Evolutionary conservation across 768 basidiomycete genomes (phyloP).

Genomic region (Psilocybe sp.): DNA sequence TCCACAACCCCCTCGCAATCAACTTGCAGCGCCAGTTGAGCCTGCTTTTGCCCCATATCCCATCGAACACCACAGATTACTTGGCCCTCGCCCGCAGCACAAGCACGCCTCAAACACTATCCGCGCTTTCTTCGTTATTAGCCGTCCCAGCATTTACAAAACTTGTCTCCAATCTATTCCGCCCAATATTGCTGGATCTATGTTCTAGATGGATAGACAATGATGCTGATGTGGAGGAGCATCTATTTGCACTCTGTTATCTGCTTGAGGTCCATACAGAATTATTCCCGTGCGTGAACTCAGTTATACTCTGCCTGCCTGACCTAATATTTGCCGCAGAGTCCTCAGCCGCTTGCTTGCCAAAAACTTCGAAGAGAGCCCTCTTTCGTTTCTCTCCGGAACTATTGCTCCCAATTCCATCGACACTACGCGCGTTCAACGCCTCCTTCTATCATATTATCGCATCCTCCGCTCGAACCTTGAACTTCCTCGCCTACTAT

Average conservation of each 20-base stretch:
- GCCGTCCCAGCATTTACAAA: conserved; percentile 60
- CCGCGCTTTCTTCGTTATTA: conserved; percentile 58
- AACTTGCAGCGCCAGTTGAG: conserved; percentile 55
- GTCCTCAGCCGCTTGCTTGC: conserved; percentile 56
- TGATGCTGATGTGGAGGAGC: conserved; percentile 45
- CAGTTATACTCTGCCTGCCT: conserved; percentile 6
- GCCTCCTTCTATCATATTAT: conserved; percentile 75
- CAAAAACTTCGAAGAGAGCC: conserved; percentile 47
- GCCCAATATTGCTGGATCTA: conserved; percentile 78
- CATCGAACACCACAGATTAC: conserved; percentile 38
- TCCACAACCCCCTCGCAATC: conserved; percentile 58
- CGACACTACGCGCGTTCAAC: conserved; percentile 54
- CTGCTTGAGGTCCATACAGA: conserved; percentile 70
- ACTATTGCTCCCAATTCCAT: conserved; percentile 26
- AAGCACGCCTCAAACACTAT: conserved; percentile 43
- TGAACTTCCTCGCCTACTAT: conserved; percentile 55
- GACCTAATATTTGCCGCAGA: conserved; percentile 24
- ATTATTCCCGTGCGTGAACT: conserved; percentile 59
- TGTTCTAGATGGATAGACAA: conserved; percentile 74
- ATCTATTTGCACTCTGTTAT: conserved; percentile 51
- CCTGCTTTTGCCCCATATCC: conserved; percentile 41
- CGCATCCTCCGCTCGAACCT: conserved; percentile 76
- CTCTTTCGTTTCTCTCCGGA: conserved; percentile 45
- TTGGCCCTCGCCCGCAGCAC: conserved; percentile 34
- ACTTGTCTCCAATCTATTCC: conserved; percentile 60